phyloP scores from a whole-genome alignment of 805 yeast species.

The Candida manassasensis region DNA sequence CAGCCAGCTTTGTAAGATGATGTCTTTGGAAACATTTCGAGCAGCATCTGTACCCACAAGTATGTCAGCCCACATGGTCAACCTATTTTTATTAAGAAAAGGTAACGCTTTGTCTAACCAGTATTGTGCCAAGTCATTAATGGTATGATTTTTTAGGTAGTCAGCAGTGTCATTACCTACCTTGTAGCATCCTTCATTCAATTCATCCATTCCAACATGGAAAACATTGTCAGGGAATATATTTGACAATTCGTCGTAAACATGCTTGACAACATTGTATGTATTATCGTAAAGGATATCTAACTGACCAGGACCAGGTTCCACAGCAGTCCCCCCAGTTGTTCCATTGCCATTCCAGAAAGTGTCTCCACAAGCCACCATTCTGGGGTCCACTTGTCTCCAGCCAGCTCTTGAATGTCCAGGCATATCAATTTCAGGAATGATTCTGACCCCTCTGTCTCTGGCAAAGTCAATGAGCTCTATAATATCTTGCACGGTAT shows the following conservation, averaged over 20 bases:
- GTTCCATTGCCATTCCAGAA: conserved; percentile 23
- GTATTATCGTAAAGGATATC: conserved; percentile 28
- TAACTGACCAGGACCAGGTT: conserved; percentile 41
- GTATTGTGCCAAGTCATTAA: conserved; percentile 25
- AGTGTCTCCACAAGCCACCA: conserved; percentile 27
- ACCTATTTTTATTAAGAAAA: conserved; percentile 21
- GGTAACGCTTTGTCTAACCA: conserved; percentile 34
- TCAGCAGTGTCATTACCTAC: conserved; percentile 16
- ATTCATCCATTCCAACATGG: conserved; percentile 41
- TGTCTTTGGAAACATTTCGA: conserved; percentile 22
- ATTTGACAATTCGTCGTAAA: conserved; percentile 27
- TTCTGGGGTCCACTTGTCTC: conserved; percentile 21
- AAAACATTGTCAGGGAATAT: conserved; percentile 33
- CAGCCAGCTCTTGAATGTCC: conserved; percentile 41
- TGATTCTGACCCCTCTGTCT: conserved; percentile 33
- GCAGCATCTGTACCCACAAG: conserved; percentile 20
- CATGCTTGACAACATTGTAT: conserved; percentile 27
- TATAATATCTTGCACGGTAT: conserved; percentile 21
- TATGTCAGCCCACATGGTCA: conserved; percentile 41
- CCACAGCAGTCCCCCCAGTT: conserved; percentile 21
- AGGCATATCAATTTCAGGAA: conserved; percentile 41
- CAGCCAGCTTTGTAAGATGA: conserved; percentile 35
- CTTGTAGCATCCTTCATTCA: conserved; percentile 30
- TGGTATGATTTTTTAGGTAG: conserved; percentile 13
- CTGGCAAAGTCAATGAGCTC: conserved; percentile 28